A percentile compares a stretch with the other conserved stretches of the same genome.
Conservation (phyloP, 352 stramenopile species). For the Phytopythium vexans region DNA sequence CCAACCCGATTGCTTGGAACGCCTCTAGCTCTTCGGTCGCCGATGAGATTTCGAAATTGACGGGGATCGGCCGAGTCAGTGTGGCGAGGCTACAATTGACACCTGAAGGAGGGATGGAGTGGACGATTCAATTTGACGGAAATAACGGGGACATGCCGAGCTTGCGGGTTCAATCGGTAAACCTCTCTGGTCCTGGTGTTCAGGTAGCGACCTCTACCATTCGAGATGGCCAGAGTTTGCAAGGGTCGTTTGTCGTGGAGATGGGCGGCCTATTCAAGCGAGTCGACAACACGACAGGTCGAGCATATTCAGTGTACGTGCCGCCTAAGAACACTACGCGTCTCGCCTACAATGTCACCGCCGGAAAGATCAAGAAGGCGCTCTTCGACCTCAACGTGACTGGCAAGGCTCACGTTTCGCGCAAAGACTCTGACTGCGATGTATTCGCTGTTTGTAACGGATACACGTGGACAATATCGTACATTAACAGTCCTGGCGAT, state of each 20-base stretch:
- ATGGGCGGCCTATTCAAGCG: slow-evolving; percentile 66
- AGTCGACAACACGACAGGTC: slow-evolving; percentile 27
- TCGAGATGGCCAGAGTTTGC: slow-evolving; percentile 45
- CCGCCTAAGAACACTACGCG: slow-evolving; percentile 36
- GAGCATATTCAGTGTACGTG: slow-evolving; percentile 42
- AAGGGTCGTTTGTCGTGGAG: slow-evolving; percentile 41
- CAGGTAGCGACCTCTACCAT: slow-evolving; percentile 30
- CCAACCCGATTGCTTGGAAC: slow-evolving; percentile 52
- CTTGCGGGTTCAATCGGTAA: slow-evolving; percentile 35
- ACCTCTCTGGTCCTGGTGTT: slow-evolving; percentile 47
- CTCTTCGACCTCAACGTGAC: slow-evolving; percentile 41
- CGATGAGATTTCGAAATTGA: slow-evolving; percentile 31
- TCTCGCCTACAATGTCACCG: slow-evolving; percentile 37
- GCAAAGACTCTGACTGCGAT: slow-evolving; percentile 46
- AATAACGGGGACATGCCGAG: slow-evolving; percentile 57
- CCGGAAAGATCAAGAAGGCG: slow-evolving; percentile 19
- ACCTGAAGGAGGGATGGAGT: slow-evolving; percentile 58
- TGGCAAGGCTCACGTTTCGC: slow-evolving; percentile 30
- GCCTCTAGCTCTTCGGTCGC: slow-evolving; percentile 24
- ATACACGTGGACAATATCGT: slow-evolving; percentile 70
- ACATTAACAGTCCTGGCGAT: slow-evolving; percentile 55
- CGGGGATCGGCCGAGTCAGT: slow-evolving; percentile 49
- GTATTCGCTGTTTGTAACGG: slow-evolving; percentile 56
- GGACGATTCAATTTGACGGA: slow-evolving; percentile 55
- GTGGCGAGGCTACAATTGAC: slow-evolving; percentile 32